These are phyloP conservation scores for Globisporangium recalcitrans DNA, from an alignment of 352 stramenopile species.

Conservation along the genomic window DNA sequence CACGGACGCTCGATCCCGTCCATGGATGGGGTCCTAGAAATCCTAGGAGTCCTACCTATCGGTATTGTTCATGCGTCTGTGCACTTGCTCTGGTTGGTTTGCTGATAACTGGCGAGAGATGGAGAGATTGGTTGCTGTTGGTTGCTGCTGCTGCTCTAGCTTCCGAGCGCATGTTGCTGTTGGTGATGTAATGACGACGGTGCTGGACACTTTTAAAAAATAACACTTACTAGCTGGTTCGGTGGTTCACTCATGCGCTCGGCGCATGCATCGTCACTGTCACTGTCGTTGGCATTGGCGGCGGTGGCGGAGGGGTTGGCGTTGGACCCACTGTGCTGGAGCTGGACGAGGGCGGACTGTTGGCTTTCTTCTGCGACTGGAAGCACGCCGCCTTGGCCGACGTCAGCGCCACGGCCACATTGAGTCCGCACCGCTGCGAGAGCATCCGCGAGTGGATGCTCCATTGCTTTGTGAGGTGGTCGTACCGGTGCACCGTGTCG, in stretches of 20 bases:
- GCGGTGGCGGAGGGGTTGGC: neutral
- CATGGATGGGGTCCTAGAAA: neutral
- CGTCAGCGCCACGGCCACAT: slow-evolving; percentile 46
- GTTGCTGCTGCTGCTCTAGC: slow-evolving; percentile 1
- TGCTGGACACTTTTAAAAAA: slow-evolving; percentile 6
- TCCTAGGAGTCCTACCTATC: neutral
- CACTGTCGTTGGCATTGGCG: neutral
- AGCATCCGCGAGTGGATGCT: slow-evolving; percentile 53
- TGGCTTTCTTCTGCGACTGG: slow-evolving; percentile 12
- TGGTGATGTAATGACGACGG: neutral
- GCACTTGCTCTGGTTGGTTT: neutral
- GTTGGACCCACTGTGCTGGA: neutral
- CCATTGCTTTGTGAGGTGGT: slow-evolving; percentile 60
- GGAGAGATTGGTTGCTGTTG: neutral
- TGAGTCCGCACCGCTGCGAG: slow-evolving; percentile 55
- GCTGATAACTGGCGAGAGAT: neutral
- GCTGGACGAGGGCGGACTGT: neutral
- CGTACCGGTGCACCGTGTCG: slow-evolving; percentile 60
- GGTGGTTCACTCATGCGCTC: neutral
- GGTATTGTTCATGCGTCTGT: neutral
- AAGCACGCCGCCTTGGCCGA: slow-evolving; percentile 39
- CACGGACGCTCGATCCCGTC: neutral
- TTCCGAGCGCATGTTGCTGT: neutral
- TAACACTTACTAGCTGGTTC: neutral
- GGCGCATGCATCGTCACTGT: neutral